Conservation (phyloP, 164 flowering plant species). For the Liriodendron chinense region DNA sequence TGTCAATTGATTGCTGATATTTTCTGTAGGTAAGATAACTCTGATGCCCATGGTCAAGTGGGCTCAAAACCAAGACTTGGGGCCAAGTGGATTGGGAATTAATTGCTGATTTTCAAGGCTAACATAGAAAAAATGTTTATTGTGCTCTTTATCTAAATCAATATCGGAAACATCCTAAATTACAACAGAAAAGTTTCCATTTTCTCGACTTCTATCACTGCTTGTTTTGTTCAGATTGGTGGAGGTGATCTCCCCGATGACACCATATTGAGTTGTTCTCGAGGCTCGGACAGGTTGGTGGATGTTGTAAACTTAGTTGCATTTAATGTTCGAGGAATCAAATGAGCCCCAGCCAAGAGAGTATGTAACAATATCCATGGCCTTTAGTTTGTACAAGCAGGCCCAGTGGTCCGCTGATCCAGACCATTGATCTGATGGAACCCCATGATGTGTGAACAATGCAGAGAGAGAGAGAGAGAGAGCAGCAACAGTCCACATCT, state of each 20-base stretch:
- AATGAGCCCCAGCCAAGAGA: background rate
- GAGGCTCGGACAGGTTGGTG: slow-evolving; percentile 89
- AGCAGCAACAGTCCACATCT: no score
- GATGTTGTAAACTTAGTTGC: background rate
- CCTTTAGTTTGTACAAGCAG: background rate
- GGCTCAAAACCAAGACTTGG: slow-evolving; percentile 6
- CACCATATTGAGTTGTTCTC: slow-evolving; percentile 71
- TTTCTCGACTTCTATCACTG: slow-evolving; percentile 12
- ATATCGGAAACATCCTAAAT: background rate
- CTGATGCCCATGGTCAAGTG: slow-evolving; percentile 9
- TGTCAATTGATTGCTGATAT: background rate
- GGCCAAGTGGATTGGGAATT: slow-evolving; percentile 5
- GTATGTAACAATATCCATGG: background rate
- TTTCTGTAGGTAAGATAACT: slow-evolving; percentile 9
- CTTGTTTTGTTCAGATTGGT: slow-evolving; percentile 68
- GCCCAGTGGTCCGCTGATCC: background rate
- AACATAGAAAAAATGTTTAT: background rate
- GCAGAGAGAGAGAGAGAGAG: no score
- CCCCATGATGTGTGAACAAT: background rate
- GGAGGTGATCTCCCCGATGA: slow-evolving; percentile 92
- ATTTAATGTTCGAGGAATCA: background rate
- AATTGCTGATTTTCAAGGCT: slow-evolving; percentile 1
- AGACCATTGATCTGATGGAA: background rate
- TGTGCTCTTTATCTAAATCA: background rate
- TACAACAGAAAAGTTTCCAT: background rate